Evolutionary conservation across 129 eudicot species (phyloP), one percentile per base, ranked within the genome.

Genomic region (Solidago caesia): DNA sequence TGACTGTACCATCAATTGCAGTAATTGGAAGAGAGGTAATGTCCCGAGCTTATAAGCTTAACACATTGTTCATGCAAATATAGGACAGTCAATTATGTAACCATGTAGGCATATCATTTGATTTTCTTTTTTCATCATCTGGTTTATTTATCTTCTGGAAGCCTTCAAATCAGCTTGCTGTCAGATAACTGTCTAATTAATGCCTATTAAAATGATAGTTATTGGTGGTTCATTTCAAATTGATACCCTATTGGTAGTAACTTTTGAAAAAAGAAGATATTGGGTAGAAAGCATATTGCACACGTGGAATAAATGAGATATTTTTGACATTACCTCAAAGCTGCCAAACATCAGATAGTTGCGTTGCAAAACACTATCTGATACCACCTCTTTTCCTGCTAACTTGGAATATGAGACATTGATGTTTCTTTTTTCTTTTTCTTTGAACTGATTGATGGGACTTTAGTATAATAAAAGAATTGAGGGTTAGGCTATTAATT

Each of bases 11-110:
- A 71, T 82, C 99, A 66, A 87, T 90, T 78, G 93, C 93, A 33
- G 83, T 94, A 77, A 91, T 94, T 70, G 96, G 99, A 14, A 88
- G 99, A 84, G 99, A 94, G 97, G 99, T 91, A 79, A 77, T 79
- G 25, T 39, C 55, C 39, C 39, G 39, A 33, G 39, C 39, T 33
- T 33, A 33, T 26, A 14, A 60, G 67, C 72, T 60, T 70, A 9
- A 26, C 51, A 26, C 61, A 62, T 43, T 58, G 55, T 74, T 47
- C 45, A 67, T 48, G 14, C 64, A 45, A 45, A 55, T 77, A 55
- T 41, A 15, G 25, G 55, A 44, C 16, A 44, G 13, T 66, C 26
- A 9, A 45, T 7, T 52, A 65, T 58, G 29, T 57, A 45, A 67
- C 9, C n/a, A 39, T 59, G 11, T 46, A 44, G 55, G 43, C 4